A percentile compares a stretch with the other conserved stretches of the same genome.
phyloP scores from a whole-genome alignment of 805 yeast genomes.

The Zygosaccharomyces siamensis region DNA sequence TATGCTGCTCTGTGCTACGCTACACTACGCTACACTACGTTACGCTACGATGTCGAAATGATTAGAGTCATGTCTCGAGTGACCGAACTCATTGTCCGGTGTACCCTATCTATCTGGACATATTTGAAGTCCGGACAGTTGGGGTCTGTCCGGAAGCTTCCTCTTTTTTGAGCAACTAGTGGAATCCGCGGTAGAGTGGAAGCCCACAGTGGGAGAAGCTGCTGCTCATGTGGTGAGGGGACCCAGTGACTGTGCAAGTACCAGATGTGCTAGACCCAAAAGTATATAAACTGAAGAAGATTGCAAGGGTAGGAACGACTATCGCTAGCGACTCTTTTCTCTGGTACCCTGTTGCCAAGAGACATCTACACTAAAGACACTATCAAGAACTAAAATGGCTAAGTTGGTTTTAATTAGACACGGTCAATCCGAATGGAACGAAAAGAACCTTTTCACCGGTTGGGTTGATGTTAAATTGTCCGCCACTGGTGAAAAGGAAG shows the following conservation, averaged over 20 bases:
- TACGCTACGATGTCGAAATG: too few relatives aligned
- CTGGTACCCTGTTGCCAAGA: too few relatives aligned
- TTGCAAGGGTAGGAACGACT: background rate
- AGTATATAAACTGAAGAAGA: constrained; percentile 1
- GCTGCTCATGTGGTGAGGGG: constrained; percentile 4
- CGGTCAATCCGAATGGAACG: constrained; percentile 99
- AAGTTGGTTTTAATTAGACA: constrained; percentile 92
- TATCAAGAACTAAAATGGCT: constrained; percentile 35
- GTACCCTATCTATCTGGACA: background rate
- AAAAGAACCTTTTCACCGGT: constrained; percentile 96
- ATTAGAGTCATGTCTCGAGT: too few relatives aligned
- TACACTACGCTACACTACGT: too few relatives aligned
- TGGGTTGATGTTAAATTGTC: constrained; percentile 95
- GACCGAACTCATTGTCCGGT: background rate
- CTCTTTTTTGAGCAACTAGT: background rate
- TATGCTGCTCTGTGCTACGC: background rate
- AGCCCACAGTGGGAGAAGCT: background rate
- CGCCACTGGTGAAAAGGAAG: constrained; percentile 82
- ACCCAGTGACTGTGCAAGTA: constrained; percentile 2
- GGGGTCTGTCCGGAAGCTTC: constrained; percentile 1
- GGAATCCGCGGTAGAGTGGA: constrained; percentile 5
- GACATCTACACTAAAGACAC: background rate
- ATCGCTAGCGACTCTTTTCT: too few relatives aligned
- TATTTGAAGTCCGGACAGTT: background rate
- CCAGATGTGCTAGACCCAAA: background rate